These are phyloP conservation scores for Halocafeteria seosinensis DNA, from an alignment of 108 stramenopile species.

Conservation along the genomic window DNA sequence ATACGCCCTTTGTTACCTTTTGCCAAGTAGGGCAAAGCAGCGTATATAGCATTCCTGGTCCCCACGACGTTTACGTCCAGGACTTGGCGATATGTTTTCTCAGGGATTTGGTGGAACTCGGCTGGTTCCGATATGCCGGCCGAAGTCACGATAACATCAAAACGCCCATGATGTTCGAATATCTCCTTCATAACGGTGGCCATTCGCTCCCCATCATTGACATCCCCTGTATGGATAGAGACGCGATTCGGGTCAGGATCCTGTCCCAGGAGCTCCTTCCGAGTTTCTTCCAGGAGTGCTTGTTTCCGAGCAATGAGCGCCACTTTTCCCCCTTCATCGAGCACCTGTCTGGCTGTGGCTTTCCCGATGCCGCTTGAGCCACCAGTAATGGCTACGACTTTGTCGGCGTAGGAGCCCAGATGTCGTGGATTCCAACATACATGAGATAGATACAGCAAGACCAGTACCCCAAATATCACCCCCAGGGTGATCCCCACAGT, in stretches of 20 bases:
- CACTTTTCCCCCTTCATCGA: neutral
- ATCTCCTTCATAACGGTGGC: neutral
- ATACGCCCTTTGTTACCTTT: neutral
- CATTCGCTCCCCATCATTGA: neutral
- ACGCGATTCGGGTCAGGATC: neutral
- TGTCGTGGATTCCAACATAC: too few relatives aligned
- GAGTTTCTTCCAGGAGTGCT: neutral
- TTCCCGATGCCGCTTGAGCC: neutral
- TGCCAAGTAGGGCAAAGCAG: neutral
- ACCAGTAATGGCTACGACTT: too few relatives aligned
- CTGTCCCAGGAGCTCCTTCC: neutral
- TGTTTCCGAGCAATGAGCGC: neutral
- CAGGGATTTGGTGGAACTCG: neutral
- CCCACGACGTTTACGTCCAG: neutral
- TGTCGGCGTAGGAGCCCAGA: too few relatives aligned
- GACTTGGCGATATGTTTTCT: neutral
- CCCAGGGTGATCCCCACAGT: too few relatives aligned
- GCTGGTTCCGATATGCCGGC: neutral
- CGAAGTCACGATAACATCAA: neutral
- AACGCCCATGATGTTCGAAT: neutral
- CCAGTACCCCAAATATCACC: too few relatives aligned
- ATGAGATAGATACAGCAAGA: too few relatives aligned
- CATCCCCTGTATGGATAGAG: neutral
- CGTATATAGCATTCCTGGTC: neutral
- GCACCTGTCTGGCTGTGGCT: neutral